Base-by-base conservation (phyloP, 1,284 basidiomycete genomes). In the Wallemia hederae region DNA sequence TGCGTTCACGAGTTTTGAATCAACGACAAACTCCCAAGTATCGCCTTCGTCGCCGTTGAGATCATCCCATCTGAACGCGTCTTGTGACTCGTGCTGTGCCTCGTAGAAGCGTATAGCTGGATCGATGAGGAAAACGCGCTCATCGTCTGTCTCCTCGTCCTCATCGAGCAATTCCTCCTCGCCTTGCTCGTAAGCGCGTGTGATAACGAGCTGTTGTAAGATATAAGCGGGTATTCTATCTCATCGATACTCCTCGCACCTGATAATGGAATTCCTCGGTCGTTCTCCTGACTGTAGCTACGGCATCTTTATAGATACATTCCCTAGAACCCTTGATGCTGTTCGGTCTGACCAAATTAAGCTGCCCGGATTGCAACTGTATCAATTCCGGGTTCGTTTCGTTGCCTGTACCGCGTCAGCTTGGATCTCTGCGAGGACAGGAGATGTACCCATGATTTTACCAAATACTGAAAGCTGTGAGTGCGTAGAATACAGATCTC, bases 281-380 rank as follows among this genome's bases (percentile, higher is more conserved):
- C 19, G 73, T 76, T 24, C 91, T 80, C 62, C 94, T 81, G 67
- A 99, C 85, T 24, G 90, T 91, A 14, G 85, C 84, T 72, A 94
- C 89, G 7, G 91, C 91, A 67, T 94, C 89, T 66, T 89, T 88
- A 72, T 89, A 99, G 67, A 98, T 94, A 87, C 94, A 98, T 76
- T 97, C 92, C 66, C 90, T 76, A 14, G 84, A 84, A 39, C 87
- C 85, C 65, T 92, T 83, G 66, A 94, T 82, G 65, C 83, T 85
- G 62, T 85, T 87, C 39, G 88, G 85, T 59, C 92, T 80, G 61
- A 92, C 81, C 63, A 97, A 81, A 72, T 84, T 92, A 27, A 98
- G 78, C 68, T 90, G 82, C 1, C 92, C 94, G 64, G 83, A 82
- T 17, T 87, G 84, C 61, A 97, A 85, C 74, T 94, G 92, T 60